phyloP scores from a whole-genome alignment of 805 yeast species.

The Yamadazyma sp. region DNA sequence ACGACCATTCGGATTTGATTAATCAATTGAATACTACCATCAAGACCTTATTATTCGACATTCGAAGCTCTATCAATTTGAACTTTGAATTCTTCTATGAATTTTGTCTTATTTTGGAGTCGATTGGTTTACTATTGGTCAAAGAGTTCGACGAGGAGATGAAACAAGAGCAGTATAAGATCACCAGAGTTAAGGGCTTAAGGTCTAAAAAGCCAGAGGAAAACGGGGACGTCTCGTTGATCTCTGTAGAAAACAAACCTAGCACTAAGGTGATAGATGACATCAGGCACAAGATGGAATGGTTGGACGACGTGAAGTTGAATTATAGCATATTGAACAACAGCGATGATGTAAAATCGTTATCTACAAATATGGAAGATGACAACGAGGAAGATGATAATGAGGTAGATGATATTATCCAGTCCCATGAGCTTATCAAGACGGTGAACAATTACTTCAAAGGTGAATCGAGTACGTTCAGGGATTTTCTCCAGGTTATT shows the following conservation, averaged over 20 bases:
- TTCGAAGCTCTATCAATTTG: constrained; percentile 18
- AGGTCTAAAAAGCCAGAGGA: constrained; percentile 45
- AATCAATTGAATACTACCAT: constrained; percentile 24
- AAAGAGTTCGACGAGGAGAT: constrained; percentile 29
- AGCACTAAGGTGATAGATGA: constrained; percentile 43
- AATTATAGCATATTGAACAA: neutral
- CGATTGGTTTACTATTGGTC: constrained; percentile 71
- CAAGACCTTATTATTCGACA: constrained; percentile 15
- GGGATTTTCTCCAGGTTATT: constrained; percentile 21
- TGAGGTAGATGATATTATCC: constrained; percentile 12
- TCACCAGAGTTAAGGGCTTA: constrained; percentile 80
- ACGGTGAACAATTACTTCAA: constrained; percentile 20
- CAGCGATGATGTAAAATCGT: constrained; percentile 10
- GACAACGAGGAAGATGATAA: constrained; percentile 6
- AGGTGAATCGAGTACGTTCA: constrained; percentile 16
- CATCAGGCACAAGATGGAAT: constrained; percentile 39
- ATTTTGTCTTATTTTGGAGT: constrained; percentile 60
- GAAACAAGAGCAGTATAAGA: constrained; percentile 39
- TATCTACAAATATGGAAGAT: constrained; percentile 13
- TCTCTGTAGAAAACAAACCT: constrained; percentile 30
- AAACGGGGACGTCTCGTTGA: constrained; percentile 23
- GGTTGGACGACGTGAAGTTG: constrained; percentile 40
- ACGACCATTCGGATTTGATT: constrained; percentile 25
- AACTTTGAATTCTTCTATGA: constrained; percentile 38
- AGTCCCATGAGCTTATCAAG: constrained; percentile 15